Evolutionary conservation across 768 basidiomycete genomes (phyloP).

Genomic region (Scleroderma citrinum): DNA sequence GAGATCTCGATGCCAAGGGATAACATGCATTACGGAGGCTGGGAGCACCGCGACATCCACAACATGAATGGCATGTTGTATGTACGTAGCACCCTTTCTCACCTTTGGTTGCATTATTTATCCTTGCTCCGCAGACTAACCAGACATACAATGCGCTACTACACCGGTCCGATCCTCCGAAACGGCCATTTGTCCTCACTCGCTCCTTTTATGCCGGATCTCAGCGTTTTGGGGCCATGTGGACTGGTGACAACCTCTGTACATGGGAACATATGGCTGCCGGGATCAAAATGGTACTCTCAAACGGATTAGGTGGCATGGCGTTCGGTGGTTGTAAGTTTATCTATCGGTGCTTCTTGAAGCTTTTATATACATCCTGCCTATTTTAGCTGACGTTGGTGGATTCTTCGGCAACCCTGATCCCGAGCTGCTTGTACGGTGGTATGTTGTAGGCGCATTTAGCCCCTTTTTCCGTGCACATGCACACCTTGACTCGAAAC

Average conservation of each 20-base stretch:
- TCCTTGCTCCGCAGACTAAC: conserved; percentile 57
- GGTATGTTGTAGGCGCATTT: conserved; percentile 96
- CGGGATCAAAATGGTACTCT: conserved; percentile 88
- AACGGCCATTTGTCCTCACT: conserved; percentile 92
- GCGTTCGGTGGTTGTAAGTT: conserved; percentile 83
- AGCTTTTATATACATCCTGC: neutral
- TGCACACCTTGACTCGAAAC: conserved; percentile 96
- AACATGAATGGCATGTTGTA: conserved; percentile 97
- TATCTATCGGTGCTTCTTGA: conserved; percentile 6
- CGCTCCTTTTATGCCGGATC: conserved; percentile 94
- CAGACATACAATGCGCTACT: conserved; percentile 75
- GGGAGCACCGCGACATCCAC: conserved; percentile 98
- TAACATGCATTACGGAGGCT: conserved; percentile 82
- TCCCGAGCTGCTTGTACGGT: conserved; percentile 90
- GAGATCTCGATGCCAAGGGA: conserved; percentile 84
- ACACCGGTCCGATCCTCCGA: conserved; percentile 65
- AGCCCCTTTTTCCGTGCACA: conserved; percentile 98
- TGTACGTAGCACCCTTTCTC: conserved; percentile 37
- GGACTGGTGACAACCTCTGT: conserved; percentile 98
- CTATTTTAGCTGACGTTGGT: conserved; percentile 80
- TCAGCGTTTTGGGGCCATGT: conserved; percentile 94
- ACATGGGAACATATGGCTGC: conserved; percentile 98
- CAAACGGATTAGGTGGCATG: conserved; percentile 86
- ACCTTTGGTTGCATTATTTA: neutral
- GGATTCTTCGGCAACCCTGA: conserved; percentile 98